Percentiles rank a stretch among this genome's conserved stretches.
Evolutionary conservation across 768 basidiomycete species (phyloP).

Genomic region (Russula sp.): DNA sequence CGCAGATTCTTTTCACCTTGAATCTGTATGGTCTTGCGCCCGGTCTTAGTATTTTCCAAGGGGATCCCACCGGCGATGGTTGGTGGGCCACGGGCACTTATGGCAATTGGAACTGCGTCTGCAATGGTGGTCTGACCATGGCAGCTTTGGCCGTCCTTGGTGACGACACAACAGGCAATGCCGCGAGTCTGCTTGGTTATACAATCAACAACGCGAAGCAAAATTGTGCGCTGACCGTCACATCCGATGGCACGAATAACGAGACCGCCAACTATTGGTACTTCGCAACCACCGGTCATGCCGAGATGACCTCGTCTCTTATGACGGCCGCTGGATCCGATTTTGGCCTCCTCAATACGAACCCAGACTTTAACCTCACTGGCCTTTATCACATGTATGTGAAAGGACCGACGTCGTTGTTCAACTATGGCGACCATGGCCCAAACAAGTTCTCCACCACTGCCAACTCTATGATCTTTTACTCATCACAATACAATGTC

Average conservation of each 20-base stretch:
- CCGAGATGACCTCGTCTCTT: slow-evolving; percentile 84
- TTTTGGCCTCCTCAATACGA: slow-evolving; percentile 65
- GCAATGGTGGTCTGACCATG: slow-evolving; percentile 86
- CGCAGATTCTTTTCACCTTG: slow-evolving; percentile 65
- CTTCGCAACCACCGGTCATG: slow-evolving; percentile 88
- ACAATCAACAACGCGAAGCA: slow-evolving; percentile 71
- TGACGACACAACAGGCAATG: slow-evolving; percentile 74
- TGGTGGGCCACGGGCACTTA: slow-evolving; percentile 78
- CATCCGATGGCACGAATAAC: slow-evolving; percentile 81
- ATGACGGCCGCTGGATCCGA: slow-evolving; percentile 82
- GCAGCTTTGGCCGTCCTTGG: slow-evolving; percentile 87
- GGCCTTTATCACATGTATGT: slow-evolving; percentile 89
- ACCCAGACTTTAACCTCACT: slow-evolving; percentile 69
- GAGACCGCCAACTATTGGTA: slow-evolving; percentile 97
- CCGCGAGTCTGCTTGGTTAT: slow-evolving; percentile 59
- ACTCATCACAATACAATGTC: slow-evolving; percentile 61
- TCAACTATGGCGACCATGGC: slow-evolving; percentile 81
- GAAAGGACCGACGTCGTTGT: slow-evolving; percentile 78
- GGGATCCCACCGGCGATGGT: slow-evolving; percentile 43
- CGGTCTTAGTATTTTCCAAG: slow-evolving; percentile 56
- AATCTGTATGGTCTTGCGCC: slow-evolving; percentile 71
- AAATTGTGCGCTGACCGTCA: slow-evolving; percentile 59
- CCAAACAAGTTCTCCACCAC: slow-evolving; percentile 95
- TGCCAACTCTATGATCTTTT: slow-evolving; percentile 84
- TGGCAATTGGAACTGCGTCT: slow-evolving; percentile 99